Evolutionary conservation across 345 rosid species (phyloP).

Genomic region (Mercurialis annua): DNA sequence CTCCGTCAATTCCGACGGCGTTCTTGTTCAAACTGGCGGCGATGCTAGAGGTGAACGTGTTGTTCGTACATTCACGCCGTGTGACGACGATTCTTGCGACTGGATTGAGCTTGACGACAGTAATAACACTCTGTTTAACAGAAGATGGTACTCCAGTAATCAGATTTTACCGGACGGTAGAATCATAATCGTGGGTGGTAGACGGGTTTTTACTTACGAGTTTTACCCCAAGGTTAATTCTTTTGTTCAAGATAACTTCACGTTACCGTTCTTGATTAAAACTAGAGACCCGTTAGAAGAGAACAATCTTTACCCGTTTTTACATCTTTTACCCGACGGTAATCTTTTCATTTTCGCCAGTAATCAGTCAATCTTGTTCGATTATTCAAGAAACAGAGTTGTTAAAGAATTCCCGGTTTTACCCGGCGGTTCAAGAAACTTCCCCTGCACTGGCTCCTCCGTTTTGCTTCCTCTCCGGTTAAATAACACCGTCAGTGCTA

Average conservation of each 20-base stretch:
- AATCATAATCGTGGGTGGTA: constrained; percentile 21
- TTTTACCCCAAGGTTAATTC: constrained; percentile 19
- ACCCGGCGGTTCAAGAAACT: constrained; percentile 63
- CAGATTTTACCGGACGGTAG: constrained; percentile 27
- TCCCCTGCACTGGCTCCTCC: constrained; percentile 82
- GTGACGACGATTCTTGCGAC: constrained; percentile 45
- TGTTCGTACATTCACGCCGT: constrained; percentile 51
- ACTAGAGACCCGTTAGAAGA: constrained; percentile 63
- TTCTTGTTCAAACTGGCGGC: constrained; percentile 77
- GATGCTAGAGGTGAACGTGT: constrained; percentile 51
- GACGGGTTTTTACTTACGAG: constrained; percentile 25
- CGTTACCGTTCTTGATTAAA: constrained; percentile 50
- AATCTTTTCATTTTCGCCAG: constrained; percentile 79
- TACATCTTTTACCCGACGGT: constrained; percentile 70
- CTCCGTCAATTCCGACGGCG: constrained; percentile 53
- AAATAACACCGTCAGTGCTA: neutral
- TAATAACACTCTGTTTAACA: constrained; percentile 7
- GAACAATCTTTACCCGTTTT: constrained; percentile 81
- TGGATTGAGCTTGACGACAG: constrained; percentile 50
- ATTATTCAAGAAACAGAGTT: constrained; percentile 41
- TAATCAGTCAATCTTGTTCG: constrained; percentile 53
- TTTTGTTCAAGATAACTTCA: neutral
- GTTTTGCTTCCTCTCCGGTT: constrained; percentile 64
- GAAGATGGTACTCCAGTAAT: constrained; percentile 25
- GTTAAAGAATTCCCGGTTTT: constrained; percentile 57